Percentiles rank a stretch among this genome's conserved stretches.
Evolutionary conservation across 1,139 yeast species (phyloP).

Genomic region (Saccharomyces pastorianus): DNA sequence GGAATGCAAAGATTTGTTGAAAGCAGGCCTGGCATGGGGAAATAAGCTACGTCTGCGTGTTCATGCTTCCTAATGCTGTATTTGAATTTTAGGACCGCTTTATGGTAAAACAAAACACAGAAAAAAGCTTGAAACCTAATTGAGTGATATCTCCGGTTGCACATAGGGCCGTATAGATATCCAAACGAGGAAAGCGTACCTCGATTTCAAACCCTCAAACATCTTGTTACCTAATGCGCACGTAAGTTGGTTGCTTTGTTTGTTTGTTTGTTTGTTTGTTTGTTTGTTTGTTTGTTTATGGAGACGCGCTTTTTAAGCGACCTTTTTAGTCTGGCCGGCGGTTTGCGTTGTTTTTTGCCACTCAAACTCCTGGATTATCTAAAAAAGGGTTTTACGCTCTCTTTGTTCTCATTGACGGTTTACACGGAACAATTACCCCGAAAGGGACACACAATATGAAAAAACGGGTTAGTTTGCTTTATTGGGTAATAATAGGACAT

Average conservation of each 20-base stretch:
- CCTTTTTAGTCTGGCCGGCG: background rate
- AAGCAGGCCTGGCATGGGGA: background rate
- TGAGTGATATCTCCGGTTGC: background rate
- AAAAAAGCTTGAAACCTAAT: background rate
- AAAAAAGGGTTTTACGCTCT: background rate
- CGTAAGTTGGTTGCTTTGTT: background rate
- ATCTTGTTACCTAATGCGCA: background rate
- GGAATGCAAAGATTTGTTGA: background rate
- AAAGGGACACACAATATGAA: background rate
- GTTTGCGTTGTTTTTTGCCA: background rate
- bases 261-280: background rate
- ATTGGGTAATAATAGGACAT: background rate
- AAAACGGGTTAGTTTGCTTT: slow-evolving; percentile 30
- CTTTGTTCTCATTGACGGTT: background rate
- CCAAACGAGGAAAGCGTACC: background rate
- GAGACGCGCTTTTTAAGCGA: background rate
- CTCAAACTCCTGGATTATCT: background rate
- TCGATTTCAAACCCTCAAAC: background rate
- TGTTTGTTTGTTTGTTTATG: background rate
- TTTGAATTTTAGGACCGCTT: background rate
- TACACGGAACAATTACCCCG: background rate
- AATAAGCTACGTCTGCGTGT: background rate
- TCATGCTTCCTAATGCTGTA: background rate
- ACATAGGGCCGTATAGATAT: background rate
- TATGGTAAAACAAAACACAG: background rate